Percentiles rank a stretch among this genome's conserved stretches.
Conservation (phyloP, 441 rosid genomes). For the Euphorbia celastroides region DNA sequence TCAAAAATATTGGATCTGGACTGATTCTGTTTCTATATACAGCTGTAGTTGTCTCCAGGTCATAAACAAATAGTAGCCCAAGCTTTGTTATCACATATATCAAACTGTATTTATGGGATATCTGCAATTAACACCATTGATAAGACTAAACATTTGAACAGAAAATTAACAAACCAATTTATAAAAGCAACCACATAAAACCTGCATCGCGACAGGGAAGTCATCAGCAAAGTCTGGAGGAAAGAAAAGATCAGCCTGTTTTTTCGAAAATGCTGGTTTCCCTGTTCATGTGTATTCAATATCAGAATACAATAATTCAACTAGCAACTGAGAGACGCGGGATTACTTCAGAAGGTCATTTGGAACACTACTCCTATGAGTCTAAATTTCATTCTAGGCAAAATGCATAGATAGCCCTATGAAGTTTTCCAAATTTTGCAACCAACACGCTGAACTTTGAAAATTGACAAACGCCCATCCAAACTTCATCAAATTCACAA, state of each 20-base stretch:
- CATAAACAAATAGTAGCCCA: slow-evolving; percentile 97
- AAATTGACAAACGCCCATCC: too few species aligned
- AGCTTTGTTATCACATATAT: slow-evolving; percentile 96
- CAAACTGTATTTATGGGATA: slow-evolving; percentile 92
- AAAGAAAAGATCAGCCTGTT: slow-evolving; percentile 97
- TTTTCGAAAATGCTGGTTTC: slow-evolving; percentile 89
- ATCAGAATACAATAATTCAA: not conserved
- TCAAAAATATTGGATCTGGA: slow-evolving; percentile 99
- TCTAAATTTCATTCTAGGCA: too few species aligned
- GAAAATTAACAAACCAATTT: slow-evolving; percentile 13
- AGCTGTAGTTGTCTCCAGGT: slow-evolving; percentile 97
- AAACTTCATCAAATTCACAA: too few species aligned
- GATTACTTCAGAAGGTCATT: too few species aligned
- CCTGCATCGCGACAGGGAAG: slow-evolving; percentile 99
- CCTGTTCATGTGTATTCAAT: slow-evolving; percentile 38
- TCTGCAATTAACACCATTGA: slow-evolving; percentile 49
- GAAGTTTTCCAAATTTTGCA: too few species aligned
- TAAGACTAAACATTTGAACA: slow-evolving; percentile 20
- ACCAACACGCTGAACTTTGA: too few species aligned
- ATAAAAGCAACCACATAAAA: slow-evolving; percentile 23
- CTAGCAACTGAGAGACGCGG: not conserved
- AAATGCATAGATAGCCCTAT: too few species aligned
- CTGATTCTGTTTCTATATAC: slow-evolving; percentile 96
- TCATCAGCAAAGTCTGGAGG: slow-evolving; percentile 99
- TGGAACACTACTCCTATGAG: not conserved